These are phyloP conservation scores for Platanthera guangdongensis DNA, from an alignment of 106 monocot species.

Conservation along the genomic window DNA sequence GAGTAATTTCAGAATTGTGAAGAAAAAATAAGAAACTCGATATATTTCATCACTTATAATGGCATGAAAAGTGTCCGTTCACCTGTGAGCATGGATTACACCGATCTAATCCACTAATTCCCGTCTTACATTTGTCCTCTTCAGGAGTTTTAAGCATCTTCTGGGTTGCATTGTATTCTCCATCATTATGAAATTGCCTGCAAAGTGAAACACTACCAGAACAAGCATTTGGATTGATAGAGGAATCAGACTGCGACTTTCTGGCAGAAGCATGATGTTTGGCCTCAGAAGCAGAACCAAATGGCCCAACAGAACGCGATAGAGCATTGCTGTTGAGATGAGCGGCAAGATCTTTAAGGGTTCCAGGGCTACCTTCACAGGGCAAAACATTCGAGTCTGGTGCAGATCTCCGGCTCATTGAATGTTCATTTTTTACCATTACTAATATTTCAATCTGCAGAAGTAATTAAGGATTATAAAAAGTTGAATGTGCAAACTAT, in stretches of 20 bases:
- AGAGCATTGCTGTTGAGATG: slow-evolving; percentile 27
- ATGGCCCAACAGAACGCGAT: slow-evolving; percentile 26
- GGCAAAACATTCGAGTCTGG: slow-evolving; percentile 41
- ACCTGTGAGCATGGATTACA: slow-evolving; percentile 26
- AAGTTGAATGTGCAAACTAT: not conserved
- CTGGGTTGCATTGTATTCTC: slow-evolving; percentile 29
- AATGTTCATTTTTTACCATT: slow-evolving; percentile 51
- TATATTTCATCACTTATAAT: not conserved
- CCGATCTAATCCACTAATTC: slow-evolving; percentile 9
- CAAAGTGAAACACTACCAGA: slow-evolving; percentile 51
- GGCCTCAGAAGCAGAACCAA: slow-evolving; percentile 45
- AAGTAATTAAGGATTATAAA: not conserved
- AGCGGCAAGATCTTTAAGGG: slow-evolving; percentile 32
- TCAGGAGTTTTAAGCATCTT: slow-evolving; percentile 42
- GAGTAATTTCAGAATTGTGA: not conserved
- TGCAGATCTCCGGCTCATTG: slow-evolving; percentile 61
- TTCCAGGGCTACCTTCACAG: slow-evolving; percentile 36
- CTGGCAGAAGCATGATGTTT: slow-evolving; percentile 61
- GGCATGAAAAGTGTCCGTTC: not conserved
- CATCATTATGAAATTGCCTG: slow-evolving; percentile 72
- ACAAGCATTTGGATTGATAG: slow-evolving; percentile 24
- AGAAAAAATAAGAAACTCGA: not conserved
- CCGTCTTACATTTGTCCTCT: slow-evolving; percentile 43
- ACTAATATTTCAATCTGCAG: slow-evolving; percentile 82
- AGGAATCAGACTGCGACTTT: slow-evolving; percentile 76